Evolutionary conservation across 164 flowering plant species (phyloP), one percentile per base, ranked within the genome.

Genomic region (Tinospora cordifolia): DNA sequence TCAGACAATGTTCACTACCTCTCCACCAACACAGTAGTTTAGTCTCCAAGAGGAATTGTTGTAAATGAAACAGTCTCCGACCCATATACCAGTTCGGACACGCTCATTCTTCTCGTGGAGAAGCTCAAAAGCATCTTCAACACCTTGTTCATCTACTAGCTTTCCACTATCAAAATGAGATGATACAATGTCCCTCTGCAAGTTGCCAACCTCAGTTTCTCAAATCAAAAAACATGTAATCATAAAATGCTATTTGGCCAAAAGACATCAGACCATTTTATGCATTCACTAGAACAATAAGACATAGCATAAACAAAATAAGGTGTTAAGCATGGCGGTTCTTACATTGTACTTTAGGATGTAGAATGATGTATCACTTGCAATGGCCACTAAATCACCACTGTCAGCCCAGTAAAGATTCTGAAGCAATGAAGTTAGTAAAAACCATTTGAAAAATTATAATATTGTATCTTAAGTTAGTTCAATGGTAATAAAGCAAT

Each of bases 1-100:
- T 41, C 9, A 11, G 41, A 27, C 63, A 54, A 38, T 10, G 30
- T 26, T 30, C 39, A 27, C 27, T 72, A 92, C 99, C 98, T 94
- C 99, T 62, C 99, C 99, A 73, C 99, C 98, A 81, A 94, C 99
- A 80, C 99, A 94, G 81, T 94, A 92, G 77, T 92, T 94, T 60
- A 92, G 95, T 63, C 98, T 80, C 98, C 96, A 89, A 41, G 99
- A 86, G 70, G 97, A 88, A 75, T 92, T 92, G 69, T 81, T 94
- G 80, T 92, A 92, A 57, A 90, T 90, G 72, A 92, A 92, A 78
- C 97, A 90, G 70, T 92, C 97, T 54, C 97, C 99, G 77, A 94
- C 97, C 97, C 97, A 94, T 41, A 94, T 51, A 64, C 97, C 98
- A 66, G 97, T 94, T 67, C 97, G 83, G 38, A 92, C 96, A 63